A percentile compares a stretch with the other conserved stretches of the same genome.
Conservation (phyloP, 2,329 filamentous ascomycete species). For the Macrophomina pseudophaseolina region DNA sequence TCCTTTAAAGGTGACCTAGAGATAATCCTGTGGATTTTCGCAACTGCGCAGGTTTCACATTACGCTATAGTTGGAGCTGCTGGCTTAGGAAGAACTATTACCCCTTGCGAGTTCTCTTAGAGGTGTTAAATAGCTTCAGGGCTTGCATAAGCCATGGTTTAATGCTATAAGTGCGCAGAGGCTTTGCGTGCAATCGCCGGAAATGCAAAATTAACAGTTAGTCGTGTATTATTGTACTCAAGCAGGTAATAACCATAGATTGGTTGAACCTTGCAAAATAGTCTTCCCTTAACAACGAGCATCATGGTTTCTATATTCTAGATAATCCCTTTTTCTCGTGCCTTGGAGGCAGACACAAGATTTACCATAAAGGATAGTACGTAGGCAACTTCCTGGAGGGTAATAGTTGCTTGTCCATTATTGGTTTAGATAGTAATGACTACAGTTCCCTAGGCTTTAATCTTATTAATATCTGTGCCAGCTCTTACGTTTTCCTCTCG, state of each 20-base stretch:
- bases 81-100: neutral
- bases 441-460: constrained; percentile 3
- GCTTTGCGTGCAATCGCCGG: neutral
- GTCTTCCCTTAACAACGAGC: no score
- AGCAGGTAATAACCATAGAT: no score
- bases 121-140: neutral
- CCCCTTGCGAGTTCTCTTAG: neutral
- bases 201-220: no score
- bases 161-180: neutral
- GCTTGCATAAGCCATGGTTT: neutral
- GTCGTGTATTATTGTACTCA: no score
- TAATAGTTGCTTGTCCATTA: neutral
- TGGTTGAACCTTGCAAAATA: no score
- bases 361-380: neutral
- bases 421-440: neutral
- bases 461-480: neutral
- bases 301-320: no score
- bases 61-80: neutral
- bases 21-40: neutral
- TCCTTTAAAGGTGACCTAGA: neutral
- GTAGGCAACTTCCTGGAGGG: neutral
- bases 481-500: neutral
- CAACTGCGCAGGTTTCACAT: neutral
- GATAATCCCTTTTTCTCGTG: no score
- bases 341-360: no score